These are phyloP conservation scores for Esteya vermicola DNA, from an alignment of 2,329 filamentous ascomycete genomes.

Conservation along the genomic window DNA sequence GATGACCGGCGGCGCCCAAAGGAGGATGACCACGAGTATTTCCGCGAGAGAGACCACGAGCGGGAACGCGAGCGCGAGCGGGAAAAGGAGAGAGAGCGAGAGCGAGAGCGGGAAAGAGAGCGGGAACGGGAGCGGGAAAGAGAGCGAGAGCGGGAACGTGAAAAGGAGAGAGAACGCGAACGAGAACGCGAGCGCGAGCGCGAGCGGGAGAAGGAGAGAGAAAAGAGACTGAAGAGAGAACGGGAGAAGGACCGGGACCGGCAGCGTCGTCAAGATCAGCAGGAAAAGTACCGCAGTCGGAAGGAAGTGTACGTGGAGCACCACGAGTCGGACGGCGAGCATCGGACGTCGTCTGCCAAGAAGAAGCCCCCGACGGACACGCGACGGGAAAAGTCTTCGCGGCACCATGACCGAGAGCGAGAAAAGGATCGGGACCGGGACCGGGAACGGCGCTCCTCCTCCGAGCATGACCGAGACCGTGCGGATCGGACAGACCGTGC, in stretches of 20 bases:
- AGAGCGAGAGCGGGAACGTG: constrained; percentile 13
- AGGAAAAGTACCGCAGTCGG: constrained; percentile 14
- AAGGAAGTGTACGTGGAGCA: constrained; percentile 14
- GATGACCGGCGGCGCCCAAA: constrained; percentile 16
- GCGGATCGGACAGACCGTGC: too few relatives aligned
- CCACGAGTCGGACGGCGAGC: constrained; percentile 14
- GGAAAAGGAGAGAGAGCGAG: constrained; percentile 20
- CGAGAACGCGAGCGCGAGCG: too few relatives aligned
- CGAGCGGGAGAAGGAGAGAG: constrained; percentile 20
- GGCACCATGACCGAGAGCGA: constrained; percentile 3
- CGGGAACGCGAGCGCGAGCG: constrained; percentile 16
- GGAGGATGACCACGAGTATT: constrained; percentile 14
- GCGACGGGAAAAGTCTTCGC: constrained; percentile 11
- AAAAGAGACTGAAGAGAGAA: constrained; percentile 11
- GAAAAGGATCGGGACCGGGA: too few relatives aligned
- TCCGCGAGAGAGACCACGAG: not conserved
- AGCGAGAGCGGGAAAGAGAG: constrained; percentile 16
- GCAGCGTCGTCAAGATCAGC: constrained; percentile 13
- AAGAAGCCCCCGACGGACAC: constrained; percentile 13
- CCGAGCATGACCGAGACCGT: too few relatives aligned
- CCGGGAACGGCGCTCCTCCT: too few relatives aligned
- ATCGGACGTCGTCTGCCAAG: constrained; percentile 9
- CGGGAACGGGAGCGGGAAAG: constrained; percentile 15
- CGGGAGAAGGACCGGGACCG: constrained; percentile 14
- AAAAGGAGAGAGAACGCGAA: constrained; percentile 17